phyloP scores from a whole-genome alignment of 768 basidiomycete genomes.

The Paxillus involutus region DNA sequence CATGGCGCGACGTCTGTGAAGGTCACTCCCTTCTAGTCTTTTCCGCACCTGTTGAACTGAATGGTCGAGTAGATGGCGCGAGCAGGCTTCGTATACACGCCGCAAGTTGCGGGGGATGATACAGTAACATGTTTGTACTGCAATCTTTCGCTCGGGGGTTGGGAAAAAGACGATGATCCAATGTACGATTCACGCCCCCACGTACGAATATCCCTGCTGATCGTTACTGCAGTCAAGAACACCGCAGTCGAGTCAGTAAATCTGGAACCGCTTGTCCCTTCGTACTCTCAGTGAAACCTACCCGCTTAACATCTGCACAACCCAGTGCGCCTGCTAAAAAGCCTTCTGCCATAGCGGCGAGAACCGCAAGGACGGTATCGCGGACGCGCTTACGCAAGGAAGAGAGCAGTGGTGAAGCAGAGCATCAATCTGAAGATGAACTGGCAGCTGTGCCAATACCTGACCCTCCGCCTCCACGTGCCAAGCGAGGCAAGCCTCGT shows the following conservation, averaged over 20 bases:
- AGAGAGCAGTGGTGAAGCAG: slow-evolving; percentile 3
- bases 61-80: slow-evolving; percentile 61
- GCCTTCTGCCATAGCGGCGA: slow-evolving; percentile 19
- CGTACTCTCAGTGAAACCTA: slow-evolving; percentile 26
- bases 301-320: slow-evolving; percentile 31
- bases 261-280: slow-evolving; percentile 43
- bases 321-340: slow-evolving; percentile 33
- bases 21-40: slow-evolving; percentile 34
- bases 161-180: slow-evolving; percentile 88
- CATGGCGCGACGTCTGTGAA: slow-evolving; percentile 74
- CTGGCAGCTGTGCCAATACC: slow-evolving; percentile 4
- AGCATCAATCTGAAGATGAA: slow-evolving; percentile 26
- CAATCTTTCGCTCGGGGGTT: slow-evolving; percentile 73
- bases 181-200: slow-evolving; percentile 49
- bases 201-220: slow-evolving; percentile 2
- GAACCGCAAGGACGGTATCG: slow-evolving; percentile 10
- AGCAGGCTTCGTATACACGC: slow-evolving; percentile 85
- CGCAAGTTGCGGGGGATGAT: slow-evolving; percentile 69
- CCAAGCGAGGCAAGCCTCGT: slow-evolving; percentile 20
- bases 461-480: slow-evolving; percentile 11
- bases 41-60: background rate
- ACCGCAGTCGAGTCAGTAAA: slow-evolving; percentile 63
- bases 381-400: slow-evolving; percentile 3
- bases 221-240: slow-evolving; percentile 57
- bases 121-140: slow-evolving; percentile 87